phyloP scores from a whole-genome alignment of 1,284 basidiomycete species.

The Cryptococcus maquisensis region DNA sequence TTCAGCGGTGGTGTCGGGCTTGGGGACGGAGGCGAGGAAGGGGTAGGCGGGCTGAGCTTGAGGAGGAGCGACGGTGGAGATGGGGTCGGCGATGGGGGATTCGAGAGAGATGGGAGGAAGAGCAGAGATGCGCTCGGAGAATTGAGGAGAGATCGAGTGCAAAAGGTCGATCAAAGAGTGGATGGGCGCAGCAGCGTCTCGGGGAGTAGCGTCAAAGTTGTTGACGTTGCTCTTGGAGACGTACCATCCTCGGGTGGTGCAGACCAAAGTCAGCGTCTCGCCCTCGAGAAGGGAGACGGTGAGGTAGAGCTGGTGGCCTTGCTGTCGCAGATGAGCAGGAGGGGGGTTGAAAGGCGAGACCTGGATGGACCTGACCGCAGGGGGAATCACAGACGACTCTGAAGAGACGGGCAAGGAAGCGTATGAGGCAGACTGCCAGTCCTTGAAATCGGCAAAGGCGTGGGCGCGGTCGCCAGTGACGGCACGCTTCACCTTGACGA shows the following conservation, averaged over 20 bases:
- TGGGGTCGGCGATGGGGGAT: constrained; percentile 41
- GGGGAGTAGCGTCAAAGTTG: constrained; percentile 50
- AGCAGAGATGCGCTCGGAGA: constrained; percentile 45
- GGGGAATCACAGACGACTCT: constrained; percentile 36
- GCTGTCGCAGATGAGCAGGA: constrained; percentile 53
- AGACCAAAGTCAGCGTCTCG: constrained; percentile 54
- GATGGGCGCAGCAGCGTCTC: constrained; percentile 31
- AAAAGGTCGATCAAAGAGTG: constrained; percentile 56
- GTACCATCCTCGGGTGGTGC: constrained; percentile 55
- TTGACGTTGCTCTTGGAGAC: constrained; percentile 51
- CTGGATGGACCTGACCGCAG: constrained; percentile 51
- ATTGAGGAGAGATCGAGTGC: constrained; percentile 50
- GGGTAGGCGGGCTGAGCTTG: constrained; percentile 55
- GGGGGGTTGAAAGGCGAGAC: constrained; percentile 59
- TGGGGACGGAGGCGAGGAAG: constrained; percentile 50
- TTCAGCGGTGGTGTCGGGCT: constrained; percentile 50
- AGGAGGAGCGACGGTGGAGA: constrained; percentile 52
- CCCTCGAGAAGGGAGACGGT: constrained; percentile 55
- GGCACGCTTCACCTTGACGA: constrained; percentile 38
- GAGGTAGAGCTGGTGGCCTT: constrained; percentile 57
- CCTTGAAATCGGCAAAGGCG: constrained; percentile 49
- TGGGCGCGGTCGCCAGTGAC: constrained; percentile 33
- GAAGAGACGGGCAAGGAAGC: constrained; percentile 44
- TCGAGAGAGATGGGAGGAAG: constrained; percentile 36
- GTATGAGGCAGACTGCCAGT: constrained; percentile 31